phyloP scores from a whole-genome alignment of 176 grass and related monocot genomes.

The Raddia guianensis region DNA sequence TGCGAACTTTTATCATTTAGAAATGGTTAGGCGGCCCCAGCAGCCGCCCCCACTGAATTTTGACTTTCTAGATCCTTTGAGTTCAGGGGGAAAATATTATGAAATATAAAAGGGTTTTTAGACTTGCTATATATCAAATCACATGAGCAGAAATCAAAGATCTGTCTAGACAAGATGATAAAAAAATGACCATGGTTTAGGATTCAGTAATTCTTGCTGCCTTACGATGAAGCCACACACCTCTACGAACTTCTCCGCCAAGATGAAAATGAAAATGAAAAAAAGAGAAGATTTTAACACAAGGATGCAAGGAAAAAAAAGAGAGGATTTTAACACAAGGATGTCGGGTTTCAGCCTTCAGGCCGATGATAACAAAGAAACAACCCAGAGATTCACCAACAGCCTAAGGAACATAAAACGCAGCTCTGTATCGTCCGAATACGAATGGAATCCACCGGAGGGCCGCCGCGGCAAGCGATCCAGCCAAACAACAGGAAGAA shows the following conservation, averaged over 20 bases:
- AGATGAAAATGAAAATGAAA: not conserved
- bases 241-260: not conserved
- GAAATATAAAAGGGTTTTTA: not conserved
- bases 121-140: not conserved
- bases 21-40: not conserved
- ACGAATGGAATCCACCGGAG: not conserved
- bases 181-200: not conserved
- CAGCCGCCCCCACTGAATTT: not conserved
- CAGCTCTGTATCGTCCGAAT: not conserved
- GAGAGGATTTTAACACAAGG: not conserved
- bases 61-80: not conserved
- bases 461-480: not conserved
- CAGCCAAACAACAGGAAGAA: not conserved
- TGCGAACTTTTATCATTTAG: not conserved
- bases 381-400: not conserved
- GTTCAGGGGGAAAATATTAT: not conserved
- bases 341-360: not conserved
- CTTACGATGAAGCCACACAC: not conserved
- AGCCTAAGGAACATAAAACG: not conserved
- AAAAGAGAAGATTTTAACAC: not conserved
- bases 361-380: slow-evolving; percentile 2
- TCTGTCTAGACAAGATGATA: not conserved
- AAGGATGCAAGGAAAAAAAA: not conserved
- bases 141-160: not conserved
- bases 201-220: not conserved